Base-by-base conservation (phyloP, 2,329 filamentous ascomycete species). In the Aspergillus fischeri region DNA sequence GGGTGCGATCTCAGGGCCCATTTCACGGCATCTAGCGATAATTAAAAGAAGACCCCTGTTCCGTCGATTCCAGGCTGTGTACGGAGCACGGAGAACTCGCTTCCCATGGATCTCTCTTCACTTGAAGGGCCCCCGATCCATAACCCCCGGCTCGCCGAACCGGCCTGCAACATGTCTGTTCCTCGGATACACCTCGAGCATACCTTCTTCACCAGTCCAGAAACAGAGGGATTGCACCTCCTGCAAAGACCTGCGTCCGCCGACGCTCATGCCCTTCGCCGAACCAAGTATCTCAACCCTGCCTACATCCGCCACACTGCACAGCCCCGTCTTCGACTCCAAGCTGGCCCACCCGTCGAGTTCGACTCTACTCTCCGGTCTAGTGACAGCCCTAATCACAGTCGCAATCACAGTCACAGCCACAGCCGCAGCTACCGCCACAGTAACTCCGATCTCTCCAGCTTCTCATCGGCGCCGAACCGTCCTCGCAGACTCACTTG, bases 61-160 rank as follows among this genome's bases (percentile, higher is more conserved):
- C 24, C 44, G 11, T 44, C 21, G n/a, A 51, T 51, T 35, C 29
- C 14, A 56, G 51, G n/a, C n/a, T 24, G 21, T 24, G 21, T 47
- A 27, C 21, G 44, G 21, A 27, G 4, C 6, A 24, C 21, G 44
- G 21, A 47, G 4, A 11, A 24, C 21, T 24, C 42, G n/a, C 42
- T 45, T 17, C 42, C 20, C 42, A 66, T 65, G 67, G 72, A 74
- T 54, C 66, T 74, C 24, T 74, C 72, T 9, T 72, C 69, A 9
- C 63, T 74, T 2, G 72, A 73, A 62, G 72, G 72, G 3, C 69
- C 69, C 47, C 71, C 70, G 2, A 63, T 73, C 25, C 35, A 58
- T 10, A 63, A 70, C 49, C 44, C 61, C 8, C 62, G 61, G 50
- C 64, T 65, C 49, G 54, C 58, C 25, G 32, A 38, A 28, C 5